Conservation (phyloP, 768 basidiomycete genomes). For the Boletales sp. region DNA sequence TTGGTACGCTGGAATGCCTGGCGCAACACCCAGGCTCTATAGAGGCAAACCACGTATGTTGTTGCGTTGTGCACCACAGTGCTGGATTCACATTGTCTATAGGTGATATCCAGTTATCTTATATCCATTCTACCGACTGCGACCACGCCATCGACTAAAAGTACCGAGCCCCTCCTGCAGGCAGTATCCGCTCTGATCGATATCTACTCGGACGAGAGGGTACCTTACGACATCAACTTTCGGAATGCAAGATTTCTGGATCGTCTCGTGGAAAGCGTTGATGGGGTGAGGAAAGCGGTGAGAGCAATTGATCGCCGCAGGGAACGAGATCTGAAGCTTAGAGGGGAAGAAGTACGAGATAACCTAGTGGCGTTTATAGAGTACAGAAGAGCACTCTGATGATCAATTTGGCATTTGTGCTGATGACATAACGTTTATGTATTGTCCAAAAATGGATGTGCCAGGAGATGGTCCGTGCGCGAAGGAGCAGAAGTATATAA, state of each 20-base stretch:
- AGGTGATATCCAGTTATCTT: constrained; percentile 65
- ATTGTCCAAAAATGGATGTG: no score
- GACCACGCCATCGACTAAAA: constrained; percentile 36
- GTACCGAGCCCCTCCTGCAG: constrained; percentile 72
- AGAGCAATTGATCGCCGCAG: constrained; percentile 64
- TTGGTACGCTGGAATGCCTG: constrained; percentile 83
- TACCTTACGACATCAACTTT: constrained; percentile 81
- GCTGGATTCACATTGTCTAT: not conserved
- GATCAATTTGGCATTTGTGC: no score
- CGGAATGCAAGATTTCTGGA: constrained; percentile 55
- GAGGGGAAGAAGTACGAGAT: constrained; percentile 74
- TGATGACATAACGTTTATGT: no score
- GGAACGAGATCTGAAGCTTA: constrained; percentile 56
- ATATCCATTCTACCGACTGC: constrained; percentile 57
- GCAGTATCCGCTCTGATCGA: constrained; percentile 82
- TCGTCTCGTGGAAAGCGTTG: constrained; percentile 54
- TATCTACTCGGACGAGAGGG: constrained; percentile 85
- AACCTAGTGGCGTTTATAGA: constrained; percentile 74
- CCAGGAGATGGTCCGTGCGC: constrained; percentile 18
- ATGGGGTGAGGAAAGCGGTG: constrained; percentile 59
- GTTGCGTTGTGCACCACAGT: constrained; percentile 10
- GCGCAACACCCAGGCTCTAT: constrained; percentile 65
- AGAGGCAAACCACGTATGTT: constrained; percentile 48
- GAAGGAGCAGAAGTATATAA: constrained; percentile 10
- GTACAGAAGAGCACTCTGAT: constrained; percentile 58